These are phyloP conservation scores for Colletotrichum somersetense DNA, from an alignment of 2,329 filamentous ascomycete species.

Conservation along the genomic window DNA sequence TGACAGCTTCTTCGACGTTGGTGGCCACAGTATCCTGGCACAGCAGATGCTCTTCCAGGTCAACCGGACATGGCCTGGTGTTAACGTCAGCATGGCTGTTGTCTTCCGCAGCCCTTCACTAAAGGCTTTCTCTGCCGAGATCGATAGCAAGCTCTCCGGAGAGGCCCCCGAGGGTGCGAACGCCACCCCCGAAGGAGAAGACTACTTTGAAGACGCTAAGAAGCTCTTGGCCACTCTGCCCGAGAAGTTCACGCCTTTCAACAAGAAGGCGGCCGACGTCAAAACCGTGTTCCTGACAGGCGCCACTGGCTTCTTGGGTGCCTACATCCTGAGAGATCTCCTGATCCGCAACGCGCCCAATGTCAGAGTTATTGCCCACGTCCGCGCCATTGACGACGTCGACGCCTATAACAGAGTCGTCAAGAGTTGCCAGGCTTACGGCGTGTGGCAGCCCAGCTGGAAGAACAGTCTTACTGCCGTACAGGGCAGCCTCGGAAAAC, in stretches of 20 bases:
- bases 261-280: slow-evolving; percentile 58
- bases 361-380: slow-evolving; percentile 27
- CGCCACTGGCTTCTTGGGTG: slow-evolving; percentile 89
- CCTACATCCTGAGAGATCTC: slow-evolving; percentile 82
- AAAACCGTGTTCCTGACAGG: slow-evolving; percentile 87
- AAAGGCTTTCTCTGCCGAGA: slow-evolving; percentile 61
- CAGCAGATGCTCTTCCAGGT: slow-evolving; percentile 80
- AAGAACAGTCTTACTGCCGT: slow-evolving; percentile 73
- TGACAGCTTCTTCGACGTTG: slow-evolving; percentile 54
- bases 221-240: slow-evolving; percentile 45
- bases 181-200: slow-evolving; percentile 61
- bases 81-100: slow-evolving; percentile 74
- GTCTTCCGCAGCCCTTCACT: slow-evolving; percentile 75
- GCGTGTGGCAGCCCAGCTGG: slow-evolving; percentile 83
- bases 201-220: slow-evolving; percentile 53
- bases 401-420: slow-evolving; percentile 8
- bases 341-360: slow-evolving; percentile 73
- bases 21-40: slow-evolving; percentile 66
- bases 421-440: slow-evolving; percentile 62
- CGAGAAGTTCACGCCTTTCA: slow-evolving; percentile 3
- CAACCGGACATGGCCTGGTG: slow-evolving; percentile 51
- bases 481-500: slow-evolving; percentile 79
- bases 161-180: slow-evolving; percentile 57
- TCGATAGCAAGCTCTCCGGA: slow-evolving; percentile 58
- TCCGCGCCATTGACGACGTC: slow-evolving; percentile 19